These are phyloP conservation scores for Gleditsia sinensis DNA, from an alignment of 306 rosid genomes.

Conservation along the genomic window DNA sequence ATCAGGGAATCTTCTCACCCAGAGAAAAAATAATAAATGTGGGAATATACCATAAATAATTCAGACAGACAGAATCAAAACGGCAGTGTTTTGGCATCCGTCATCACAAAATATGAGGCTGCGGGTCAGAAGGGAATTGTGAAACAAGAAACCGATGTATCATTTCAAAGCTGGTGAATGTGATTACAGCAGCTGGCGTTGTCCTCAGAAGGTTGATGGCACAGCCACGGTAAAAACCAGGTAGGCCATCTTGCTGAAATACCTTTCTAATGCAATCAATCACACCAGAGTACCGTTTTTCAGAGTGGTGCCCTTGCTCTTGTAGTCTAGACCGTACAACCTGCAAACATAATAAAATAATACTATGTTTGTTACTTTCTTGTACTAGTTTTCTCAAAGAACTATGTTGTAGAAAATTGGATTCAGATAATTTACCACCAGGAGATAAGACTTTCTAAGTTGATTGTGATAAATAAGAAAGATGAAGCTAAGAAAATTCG, in stretches of 20 bases:
- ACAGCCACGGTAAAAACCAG: slow-evolving; percentile 86
- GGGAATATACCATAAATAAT: slow-evolving; percentile 35
- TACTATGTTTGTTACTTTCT: background rate
- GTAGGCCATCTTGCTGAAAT: slow-evolving; percentile 72
- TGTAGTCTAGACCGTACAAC: slow-evolving; percentile 92
- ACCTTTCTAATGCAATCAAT: slow-evolving; percentile 70
- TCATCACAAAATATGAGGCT: slow-evolving; percentile 59
- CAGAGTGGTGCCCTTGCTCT: slow-evolving; percentile 90
- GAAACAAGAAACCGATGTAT: slow-evolving; percentile 84
- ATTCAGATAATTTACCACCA: no score
- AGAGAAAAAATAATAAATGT: no score
- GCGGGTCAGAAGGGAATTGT: slow-evolving; percentile 64
- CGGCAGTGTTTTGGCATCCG: slow-evolving; percentile 43
- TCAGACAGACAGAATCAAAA: slow-evolving; percentile 34
- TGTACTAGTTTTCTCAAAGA: slow-evolving; percentile 10
- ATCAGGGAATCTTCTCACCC: no score
- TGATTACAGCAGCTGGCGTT: slow-evolving; percentile 87
- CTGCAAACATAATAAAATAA: slow-evolving; percentile 42
- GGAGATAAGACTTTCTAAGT: slow-evolving; percentile 2
- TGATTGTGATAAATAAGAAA: background rate
- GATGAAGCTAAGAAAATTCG: background rate
- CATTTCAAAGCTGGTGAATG: slow-evolving; percentile 94
- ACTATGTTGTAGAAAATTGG: no score
- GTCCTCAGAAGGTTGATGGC: slow-evolving; percentile 86
- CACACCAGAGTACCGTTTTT: slow-evolving; percentile 79